A percentile compares a stretch with the other conserved stretches of the same genome.
Evolutionary conservation across 208 protist species (phyloP).

Genomic region (Acanthamoeba sp.): DNA sequence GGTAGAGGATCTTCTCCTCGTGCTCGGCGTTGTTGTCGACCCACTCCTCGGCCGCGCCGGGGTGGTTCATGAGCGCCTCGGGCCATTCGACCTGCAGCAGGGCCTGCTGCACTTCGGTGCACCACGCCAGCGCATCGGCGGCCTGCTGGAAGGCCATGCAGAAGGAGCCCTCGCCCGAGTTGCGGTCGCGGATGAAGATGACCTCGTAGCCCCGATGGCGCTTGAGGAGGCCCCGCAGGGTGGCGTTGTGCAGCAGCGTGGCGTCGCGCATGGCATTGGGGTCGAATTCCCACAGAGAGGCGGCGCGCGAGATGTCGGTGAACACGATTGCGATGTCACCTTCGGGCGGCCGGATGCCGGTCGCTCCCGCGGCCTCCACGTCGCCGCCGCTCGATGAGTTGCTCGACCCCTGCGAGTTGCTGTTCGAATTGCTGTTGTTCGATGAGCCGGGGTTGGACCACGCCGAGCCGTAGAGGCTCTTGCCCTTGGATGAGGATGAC

Average conservation of each 20-base stretch:
- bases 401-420: background rate
- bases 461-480: background rate
- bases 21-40: too few species aligned
- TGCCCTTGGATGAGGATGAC: background rate
- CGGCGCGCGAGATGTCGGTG: constrained; percentile 43
- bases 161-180: background rate
- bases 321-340: constrained; percentile 26
- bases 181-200: background rate
- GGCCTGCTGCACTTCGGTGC: too few species aligned
- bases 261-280: constrained; percentile 25
- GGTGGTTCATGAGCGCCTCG: too few species aligned
- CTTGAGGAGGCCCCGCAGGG: background rate
- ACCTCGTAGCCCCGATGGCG: constrained; percentile 54
- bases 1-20: too few species aligned
- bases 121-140: too few species aligned
- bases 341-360: background rate
- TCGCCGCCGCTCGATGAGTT: too few species aligned
- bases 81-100: too few species aligned
- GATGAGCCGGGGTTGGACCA: background rate
- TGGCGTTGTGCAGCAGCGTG: constrained; percentile 51
- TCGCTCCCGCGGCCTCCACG: background rate
- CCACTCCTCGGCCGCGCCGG: too few species aligned
- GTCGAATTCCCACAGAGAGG: constrained; percentile 40
- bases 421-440: background rate
- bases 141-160: too few species aligned